Conservation (phyloP, 1,284 basidiomycete genomes). For the Nidula niveotomentosa region DNA sequence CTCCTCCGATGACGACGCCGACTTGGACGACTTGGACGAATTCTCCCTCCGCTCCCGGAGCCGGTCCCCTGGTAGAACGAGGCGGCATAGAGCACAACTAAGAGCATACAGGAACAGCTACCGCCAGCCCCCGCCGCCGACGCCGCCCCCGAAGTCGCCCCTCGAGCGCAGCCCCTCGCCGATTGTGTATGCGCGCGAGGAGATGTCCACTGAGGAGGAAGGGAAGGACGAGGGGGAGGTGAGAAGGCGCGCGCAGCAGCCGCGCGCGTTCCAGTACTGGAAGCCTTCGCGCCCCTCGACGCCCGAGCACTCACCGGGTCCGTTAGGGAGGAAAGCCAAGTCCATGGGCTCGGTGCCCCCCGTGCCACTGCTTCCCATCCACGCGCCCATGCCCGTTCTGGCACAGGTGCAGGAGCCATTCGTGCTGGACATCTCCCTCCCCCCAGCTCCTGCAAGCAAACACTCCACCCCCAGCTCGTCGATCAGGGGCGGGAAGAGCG, state of each 20-base stretch:
- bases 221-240: not conserved
- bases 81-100: slow-evolving; percentile 14
- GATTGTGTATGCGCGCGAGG: slow-evolving; percentile 9
- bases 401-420: not conserved
- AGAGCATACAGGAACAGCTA: slow-evolving; percentile 20
- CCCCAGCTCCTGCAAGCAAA: not conserved
- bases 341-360: not conserved
- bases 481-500: not conserved
- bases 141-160: not conserved
- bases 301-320: slow-evolving; percentile 10
- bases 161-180: slow-evolving; percentile 8
- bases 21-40: not conserved
- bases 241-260: slow-evolving; percentile 4
- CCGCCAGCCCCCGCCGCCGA: slow-evolving; percentile 3
- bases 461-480: not conserved
- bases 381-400: not conserved
- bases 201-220: no score
- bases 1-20: slow-evolving; percentile 6
- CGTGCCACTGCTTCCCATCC: no score
- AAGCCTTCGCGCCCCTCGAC: slow-evolving; percentile 11
- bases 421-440: not conserved
- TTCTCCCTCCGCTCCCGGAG: slow-evolving; percentile 3
- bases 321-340: not conserved
- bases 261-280: slow-evolving; percentile 9
- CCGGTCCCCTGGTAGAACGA: slow-evolving; percentile 1